A percentile compares a stretch with the other conserved stretches of the same genome.
phyloP scores from a whole-genome alignment of 2,329 filamentous ascomycete genomes.

The Mariannaea elegans region DNA sequence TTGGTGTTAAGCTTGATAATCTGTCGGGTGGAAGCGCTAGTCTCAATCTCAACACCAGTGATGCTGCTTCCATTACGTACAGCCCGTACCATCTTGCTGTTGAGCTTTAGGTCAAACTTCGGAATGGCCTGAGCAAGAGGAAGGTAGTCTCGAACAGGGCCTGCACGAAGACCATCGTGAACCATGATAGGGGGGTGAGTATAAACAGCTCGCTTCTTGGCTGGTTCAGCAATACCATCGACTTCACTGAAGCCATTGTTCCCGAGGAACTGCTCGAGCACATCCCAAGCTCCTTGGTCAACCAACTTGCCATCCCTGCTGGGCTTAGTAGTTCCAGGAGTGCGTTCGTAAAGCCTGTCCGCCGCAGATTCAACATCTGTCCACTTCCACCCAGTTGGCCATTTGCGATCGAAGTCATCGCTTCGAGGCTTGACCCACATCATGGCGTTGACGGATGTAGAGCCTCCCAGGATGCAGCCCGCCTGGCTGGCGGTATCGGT shows the following conservation, averaged over 20 bases:
- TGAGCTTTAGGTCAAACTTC: conserved; percentile 74
- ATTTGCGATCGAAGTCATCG: conserved; percentile 76
- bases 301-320: conserved; percentile 74
- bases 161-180: conserved; percentile 70
- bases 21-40: conserved; percentile 57
- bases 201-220: conserved; percentile 73
- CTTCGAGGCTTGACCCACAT: conserved; percentile 74
- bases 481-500: conserved; percentile 76
- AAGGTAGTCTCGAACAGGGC: conserved; percentile 77
- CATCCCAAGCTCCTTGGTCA: conserved; percentile 71
- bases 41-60: conserved; percentile 75
- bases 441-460: conserved; percentile 72
- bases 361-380: conserved; percentile 65
- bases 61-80: conserved; percentile 68
- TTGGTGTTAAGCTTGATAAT: conserved; percentile 38
- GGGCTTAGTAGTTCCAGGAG: conserved; percentile 73
- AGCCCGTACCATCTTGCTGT: conserved; percentile 73
- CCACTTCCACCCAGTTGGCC: conserved; percentile 74
- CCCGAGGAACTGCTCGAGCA: conserved; percentile 67
- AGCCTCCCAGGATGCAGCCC: conserved; percentile 75
- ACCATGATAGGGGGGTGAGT: conserved; percentile 63
- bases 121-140: conserved; percentile 64
- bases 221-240: conserved; percentile 66
- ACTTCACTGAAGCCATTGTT: conserved; percentile 70
- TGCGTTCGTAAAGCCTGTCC: conserved; percentile 71